Conservation (phyloP, 2,329 filamentous ascomycete genomes). For the Pseudogymnoascus sp. region DNA sequence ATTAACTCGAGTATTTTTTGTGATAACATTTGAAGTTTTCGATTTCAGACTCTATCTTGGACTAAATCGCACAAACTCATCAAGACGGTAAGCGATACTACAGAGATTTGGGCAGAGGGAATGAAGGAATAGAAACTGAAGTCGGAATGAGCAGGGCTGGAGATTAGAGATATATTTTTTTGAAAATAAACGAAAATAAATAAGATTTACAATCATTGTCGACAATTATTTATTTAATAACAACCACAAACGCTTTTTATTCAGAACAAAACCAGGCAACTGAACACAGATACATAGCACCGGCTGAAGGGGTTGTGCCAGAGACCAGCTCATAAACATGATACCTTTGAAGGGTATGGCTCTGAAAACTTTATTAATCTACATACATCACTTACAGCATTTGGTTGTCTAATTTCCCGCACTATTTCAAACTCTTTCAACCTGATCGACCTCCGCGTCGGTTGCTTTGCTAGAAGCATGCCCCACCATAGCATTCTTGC, state of each 20-base stretch:
- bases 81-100: constrained; percentile 46
- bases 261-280: too few relatives aligned
- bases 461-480: neutral
- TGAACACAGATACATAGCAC: too few relatives aligned
- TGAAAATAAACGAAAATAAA: neutral
- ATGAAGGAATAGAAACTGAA: constrained; percentile 35
- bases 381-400: neutral
- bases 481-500: neutral
- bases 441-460: neutral
- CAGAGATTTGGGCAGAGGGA: constrained; percentile 36
- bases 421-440: neutral
- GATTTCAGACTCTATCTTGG: neutral
- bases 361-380: neutral
- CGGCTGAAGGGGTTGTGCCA: too few relatives aligned
- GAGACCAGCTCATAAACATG: too few relatives aligned
- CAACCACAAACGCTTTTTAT: neutral
- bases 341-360: too few relatives aligned
- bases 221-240: neutral
- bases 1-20: neutral
- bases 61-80: neutral
- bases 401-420: neutral
- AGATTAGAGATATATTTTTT: neutral
- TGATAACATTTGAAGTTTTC: neutral
- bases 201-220: neutral
- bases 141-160: neutral